Percentiles rank a stretch among this genome's conserved stretches.
These are phyloP conservation scores for Hermanozyma aechmeae DNA, from an alignment of 805 yeast genomes.

Conservation along the genomic window DNA sequence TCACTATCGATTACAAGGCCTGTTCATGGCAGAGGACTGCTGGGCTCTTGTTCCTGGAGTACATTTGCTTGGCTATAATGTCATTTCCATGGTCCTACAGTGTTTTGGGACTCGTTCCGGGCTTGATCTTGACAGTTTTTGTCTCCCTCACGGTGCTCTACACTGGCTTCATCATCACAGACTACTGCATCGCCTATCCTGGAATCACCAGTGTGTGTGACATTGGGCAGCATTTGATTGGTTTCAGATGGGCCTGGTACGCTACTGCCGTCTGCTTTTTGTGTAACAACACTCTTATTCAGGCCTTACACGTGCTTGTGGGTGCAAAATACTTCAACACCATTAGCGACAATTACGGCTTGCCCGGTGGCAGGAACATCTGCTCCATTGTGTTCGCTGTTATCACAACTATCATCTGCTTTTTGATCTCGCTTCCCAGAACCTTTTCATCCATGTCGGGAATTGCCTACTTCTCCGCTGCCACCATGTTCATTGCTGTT, in stretches of 20 bases:
- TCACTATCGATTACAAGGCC: constrained; percentile 35
- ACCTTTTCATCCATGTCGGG: constrained; percentile 44
- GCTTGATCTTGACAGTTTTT: constrained; percentile 43
- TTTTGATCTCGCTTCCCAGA: constrained; percentile 45
- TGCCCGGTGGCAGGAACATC: constrained; percentile 7
- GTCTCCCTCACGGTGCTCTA: constrained; percentile 43
- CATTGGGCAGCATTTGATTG: constrained; percentile 47
- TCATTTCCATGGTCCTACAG: constrained; percentile 62
- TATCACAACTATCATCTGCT: constrained; percentile 40
- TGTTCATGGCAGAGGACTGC: constrained; percentile 55
- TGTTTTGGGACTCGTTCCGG: constrained; percentile 50
- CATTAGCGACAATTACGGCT: constrained; percentile 32
- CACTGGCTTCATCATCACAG: constrained; percentile 47
- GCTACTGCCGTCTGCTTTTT: constrained; percentile 47
- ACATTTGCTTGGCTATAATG: constrained; percentile 54
- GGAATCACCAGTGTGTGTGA: constrained; percentile 45
- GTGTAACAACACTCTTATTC: constrained; percentile 47
- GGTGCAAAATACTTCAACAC: constrained; percentile 55
- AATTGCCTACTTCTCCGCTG: constrained; percentile 45
- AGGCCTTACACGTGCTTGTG: constrained; percentile 50
- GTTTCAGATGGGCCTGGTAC: constrained; percentile 59
- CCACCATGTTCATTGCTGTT: constrained; percentile 50
- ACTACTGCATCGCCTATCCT: constrained; percentile 46
- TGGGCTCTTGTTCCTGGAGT: constrained; percentile 50
- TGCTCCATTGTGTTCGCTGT: constrained; percentile 48